Conservation (phyloP, 2,329 filamentous ascomycete genomes). For the Rhinocladiella mackenziei region DNA sequence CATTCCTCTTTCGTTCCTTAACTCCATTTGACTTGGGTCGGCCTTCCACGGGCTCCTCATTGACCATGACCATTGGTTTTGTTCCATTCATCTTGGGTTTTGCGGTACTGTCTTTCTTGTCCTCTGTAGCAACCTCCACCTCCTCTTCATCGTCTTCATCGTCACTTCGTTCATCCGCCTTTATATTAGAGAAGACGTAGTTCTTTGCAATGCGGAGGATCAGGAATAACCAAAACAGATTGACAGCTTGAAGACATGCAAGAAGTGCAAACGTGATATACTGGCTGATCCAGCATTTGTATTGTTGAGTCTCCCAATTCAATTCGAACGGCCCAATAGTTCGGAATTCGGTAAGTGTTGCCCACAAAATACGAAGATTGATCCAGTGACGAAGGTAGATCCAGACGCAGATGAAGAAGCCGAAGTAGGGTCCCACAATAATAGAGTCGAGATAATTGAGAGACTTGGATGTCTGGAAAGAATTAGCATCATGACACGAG, state of each 20-base stretch:
- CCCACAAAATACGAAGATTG: constrained; percentile 36
- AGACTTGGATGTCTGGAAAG: constrained; percentile 67
- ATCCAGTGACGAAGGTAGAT: constrained; percentile 75
- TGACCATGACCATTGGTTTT: constrained; percentile 35
- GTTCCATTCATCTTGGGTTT: constrained; percentile 12
- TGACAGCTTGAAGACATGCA: constrained; percentile 34
- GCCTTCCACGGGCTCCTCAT: constrained; percentile 37
- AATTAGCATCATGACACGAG: constrained; percentile 12
- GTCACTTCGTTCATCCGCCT: constrained; percentile 44
- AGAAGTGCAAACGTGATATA: constrained; percentile 35
- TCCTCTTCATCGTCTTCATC: constrained; percentile 44
- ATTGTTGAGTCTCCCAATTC: constrained; percentile 38
- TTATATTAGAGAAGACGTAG: constrained; percentile 30
- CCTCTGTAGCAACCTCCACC: constrained; percentile 24
- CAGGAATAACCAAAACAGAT: constrained; percentile 35
- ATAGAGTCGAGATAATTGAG: constrained; percentile 78
- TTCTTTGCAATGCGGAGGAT: constrained; percentile 34
- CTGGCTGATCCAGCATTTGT: constrained; percentile 36
- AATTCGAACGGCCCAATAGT: constrained; percentile 35
- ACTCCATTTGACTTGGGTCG: constrained; percentile 30
- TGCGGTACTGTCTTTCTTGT: constrained; percentile 3
- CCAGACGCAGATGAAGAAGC: constrained; percentile 73
- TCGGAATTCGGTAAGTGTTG: constrained; percentile 35
- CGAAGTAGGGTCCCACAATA: constrained; percentile 72
- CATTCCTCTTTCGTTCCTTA: constrained; percentile 29